A percentile compares a stretch with the other conserved stretches of the same genome.
Evolutionary conservation across 169 alveolate genomes (phyloP).

Genomic region (Plasmodium vivax): DNA sequence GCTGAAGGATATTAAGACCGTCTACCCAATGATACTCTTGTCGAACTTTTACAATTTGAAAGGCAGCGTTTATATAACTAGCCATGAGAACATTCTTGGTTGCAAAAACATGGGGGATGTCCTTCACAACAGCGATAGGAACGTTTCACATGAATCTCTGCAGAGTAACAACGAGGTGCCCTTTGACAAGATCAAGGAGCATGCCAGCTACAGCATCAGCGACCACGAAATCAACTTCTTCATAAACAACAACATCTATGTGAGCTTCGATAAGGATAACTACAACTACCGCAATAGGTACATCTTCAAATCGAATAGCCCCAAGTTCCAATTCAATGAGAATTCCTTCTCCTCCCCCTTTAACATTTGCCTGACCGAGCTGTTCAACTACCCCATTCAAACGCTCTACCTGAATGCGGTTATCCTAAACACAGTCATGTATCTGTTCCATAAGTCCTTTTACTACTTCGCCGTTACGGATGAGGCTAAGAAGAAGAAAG

Average conservation of each 20-base stretch:
- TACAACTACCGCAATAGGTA: constrained; percentile 13
- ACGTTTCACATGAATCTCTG: not conserved
- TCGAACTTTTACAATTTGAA: constrained; percentile 41
- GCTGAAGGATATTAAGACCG: constrained; percentile 40
- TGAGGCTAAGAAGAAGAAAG: not conserved
- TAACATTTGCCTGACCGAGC: constrained; percentile 30
- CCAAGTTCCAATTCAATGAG: not conserved
- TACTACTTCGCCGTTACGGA: constrained; percentile 30
- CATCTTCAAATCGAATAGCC: constrained; percentile 6
- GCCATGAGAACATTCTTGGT: constrained; percentile 28
- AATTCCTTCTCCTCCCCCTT: constrained; percentile 37
- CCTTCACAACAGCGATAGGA: not conserved
- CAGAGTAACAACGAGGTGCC: not conserved
- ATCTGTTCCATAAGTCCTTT: constrained; percentile 53
- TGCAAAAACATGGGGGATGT: constrained; percentile 13
- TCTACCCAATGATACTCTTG: constrained; percentile 46
- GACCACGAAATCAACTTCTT: constrained; percentile 30
- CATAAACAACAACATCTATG: constrained; percentile 25
- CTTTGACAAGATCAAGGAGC: constrained; percentile 32
- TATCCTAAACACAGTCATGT: constrained; percentile 34
- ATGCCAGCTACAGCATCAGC: not conserved
- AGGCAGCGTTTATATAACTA: constrained; percentile 40
- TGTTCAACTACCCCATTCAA: constrained; percentile 63
- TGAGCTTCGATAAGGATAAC: constrained; percentile 49
- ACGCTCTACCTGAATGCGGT: constrained; percentile 48